A percentile compares a stretch with the other conserved stretches of the same genome.
phyloP scores from a whole-genome alignment of 306 rosid genomes.

The Cicer yamashitae region DNA sequence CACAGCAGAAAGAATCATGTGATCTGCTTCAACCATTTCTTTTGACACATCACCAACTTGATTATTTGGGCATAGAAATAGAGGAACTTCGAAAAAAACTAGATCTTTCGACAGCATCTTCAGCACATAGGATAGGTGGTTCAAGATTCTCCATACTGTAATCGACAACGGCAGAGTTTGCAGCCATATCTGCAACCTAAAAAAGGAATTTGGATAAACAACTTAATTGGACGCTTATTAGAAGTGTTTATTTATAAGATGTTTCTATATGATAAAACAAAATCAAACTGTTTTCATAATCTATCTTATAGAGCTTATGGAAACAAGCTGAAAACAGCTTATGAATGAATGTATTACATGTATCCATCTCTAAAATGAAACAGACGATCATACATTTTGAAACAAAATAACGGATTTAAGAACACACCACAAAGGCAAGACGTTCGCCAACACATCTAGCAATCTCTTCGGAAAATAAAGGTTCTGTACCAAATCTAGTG shows the following conservation, averaged over 20 bases:
- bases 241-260: no score
- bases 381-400: conserved; percentile 10
- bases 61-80: conserved; percentile 56
- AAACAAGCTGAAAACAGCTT: no score
- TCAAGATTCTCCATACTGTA: conserved; percentile 62
- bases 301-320: no score
- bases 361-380: conserved; percentile 10
- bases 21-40: conserved; percentile 93
- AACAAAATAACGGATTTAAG: conserved; percentile 29
- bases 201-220: conserved; percentile 2
- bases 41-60: conserved; percentile 78
- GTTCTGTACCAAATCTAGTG: conserved; percentile 66
- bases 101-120: conserved; percentile 77
- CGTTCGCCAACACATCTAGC: conserved; percentile 68
- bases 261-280: no score
- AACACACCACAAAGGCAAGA: conserved; percentile 78
- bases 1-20: conserved; percentile 72
- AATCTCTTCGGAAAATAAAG: conserved; percentile 71
- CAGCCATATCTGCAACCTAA: conserved; percentile 82
- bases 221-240: no score
- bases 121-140: conserved; percentile 74
- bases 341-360: no score
- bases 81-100: conserved; percentile 75
- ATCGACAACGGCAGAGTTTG: conserved; percentile 63
- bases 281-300: no score